Evolutionary conservation across 192 early-diverging fungal species (phyloP), one percentile per base, ranked within the genome.

Genomic region (Backusella psychrophila): DNA sequence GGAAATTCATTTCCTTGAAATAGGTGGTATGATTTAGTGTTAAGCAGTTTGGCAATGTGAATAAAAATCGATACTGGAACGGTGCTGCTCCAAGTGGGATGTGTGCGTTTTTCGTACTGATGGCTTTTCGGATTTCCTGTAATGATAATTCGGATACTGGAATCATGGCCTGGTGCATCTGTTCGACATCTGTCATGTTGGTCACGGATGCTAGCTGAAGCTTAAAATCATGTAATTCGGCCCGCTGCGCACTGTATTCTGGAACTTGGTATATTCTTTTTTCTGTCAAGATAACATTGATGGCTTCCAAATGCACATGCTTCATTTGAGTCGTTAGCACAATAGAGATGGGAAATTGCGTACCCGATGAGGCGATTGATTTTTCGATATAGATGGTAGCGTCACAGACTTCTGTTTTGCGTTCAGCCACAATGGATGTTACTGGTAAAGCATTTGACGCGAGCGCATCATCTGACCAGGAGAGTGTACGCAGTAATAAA

Each of bases 21-120:
- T 46, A 74, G 36, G 80, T 81, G 23, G 79, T 77, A 23, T 81
- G 80, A 33, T 81, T 81, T 15, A 77, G 66, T 52, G 71, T 36
- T 35, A 77, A 15, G 33, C 80, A 81, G 33, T 81, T 81, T 19
- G 79, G 80, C 35, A 81, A 41, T 0, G 74, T 77, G 21, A 81
- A 81, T n/a, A 81, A 49, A 34, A 81, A 74, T 5, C 72, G 72
- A 31, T 77, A 73, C 38, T 78, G 77, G 31, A 78, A 78, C 5
- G 77, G 65, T 0, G 19, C 49, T 5, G 42, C 19, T 2, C 65
- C 74, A 0, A 81, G 36, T 3, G 77, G 59, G 7, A 78, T 66
- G 17, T 78, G 77, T 38, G 76, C 76, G 31, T 78, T 73, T 36
- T 78, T 73, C 2, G 71, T 42, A 4, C 52, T 38, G 17, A 78